Evolutionary conservation across 345 rosid genomes (phyloP).

Genomic region (Rhodamnia argentea): DNA sequence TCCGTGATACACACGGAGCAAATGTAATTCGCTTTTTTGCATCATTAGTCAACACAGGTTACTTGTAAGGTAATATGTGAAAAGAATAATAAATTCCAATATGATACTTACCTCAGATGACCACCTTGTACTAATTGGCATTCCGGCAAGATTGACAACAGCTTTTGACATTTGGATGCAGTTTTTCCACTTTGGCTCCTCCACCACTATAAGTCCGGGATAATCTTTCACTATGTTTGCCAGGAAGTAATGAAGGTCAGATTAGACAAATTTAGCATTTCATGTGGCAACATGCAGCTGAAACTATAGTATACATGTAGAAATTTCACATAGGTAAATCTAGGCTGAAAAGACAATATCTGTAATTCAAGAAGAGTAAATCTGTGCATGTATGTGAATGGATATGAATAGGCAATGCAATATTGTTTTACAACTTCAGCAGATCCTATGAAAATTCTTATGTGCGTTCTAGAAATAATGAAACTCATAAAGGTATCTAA

Average conservation of each 20-base stretch:
- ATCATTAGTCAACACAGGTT: background rate
- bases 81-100: background rate
- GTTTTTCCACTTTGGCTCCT: slow-evolving; percentile 68
- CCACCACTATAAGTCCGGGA: slow-evolving; percentile 62
- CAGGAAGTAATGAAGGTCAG: background rate
- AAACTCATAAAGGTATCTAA: slow-evolving; percentile 1
- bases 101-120: slow-evolving; percentile 60
- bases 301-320: background rate
- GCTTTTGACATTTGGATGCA: slow-evolving; percentile 69
- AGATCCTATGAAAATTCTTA: background rate
- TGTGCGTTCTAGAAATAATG: background rate
- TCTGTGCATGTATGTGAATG: background rate
- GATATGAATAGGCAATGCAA: background rate
- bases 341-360: background rate
- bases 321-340: background rate
- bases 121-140: slow-evolving; percentile 92
- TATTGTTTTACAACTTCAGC: background rate
- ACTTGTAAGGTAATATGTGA: background rate
- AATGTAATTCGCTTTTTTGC: background rate
- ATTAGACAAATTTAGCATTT: background rate
- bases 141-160: slow-evolving; percentile 91
- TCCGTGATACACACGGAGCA: background rate
- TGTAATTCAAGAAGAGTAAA: background rate
- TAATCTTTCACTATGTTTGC: slow-evolving; percentile 42
- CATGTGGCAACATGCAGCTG: background rate